Conservation (phyloP, 2,329 filamentous ascomycete genomes). For the Penicillium concentricum region DNA sequence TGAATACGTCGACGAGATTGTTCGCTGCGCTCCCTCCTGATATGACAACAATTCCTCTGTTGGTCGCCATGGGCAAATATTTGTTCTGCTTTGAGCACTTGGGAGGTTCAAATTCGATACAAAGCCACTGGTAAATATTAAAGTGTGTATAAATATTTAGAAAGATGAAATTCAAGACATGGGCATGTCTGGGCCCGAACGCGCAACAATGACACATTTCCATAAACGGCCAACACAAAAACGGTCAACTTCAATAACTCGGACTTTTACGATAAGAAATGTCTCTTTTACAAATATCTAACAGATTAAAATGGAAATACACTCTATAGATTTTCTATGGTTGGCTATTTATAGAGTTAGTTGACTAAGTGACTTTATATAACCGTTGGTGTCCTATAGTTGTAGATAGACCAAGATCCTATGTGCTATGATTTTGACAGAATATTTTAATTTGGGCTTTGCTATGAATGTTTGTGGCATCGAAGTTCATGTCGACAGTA, state of each 20-base stretch:
- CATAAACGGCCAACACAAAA: neutral
- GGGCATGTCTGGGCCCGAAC: conserved; percentile 1
- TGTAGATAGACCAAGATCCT: neutral
- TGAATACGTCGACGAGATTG: conserved; percentile 88
- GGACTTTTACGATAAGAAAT: neutral
- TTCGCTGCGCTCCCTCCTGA: conserved; percentile 94
- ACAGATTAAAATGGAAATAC: neutral
- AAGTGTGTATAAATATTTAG: neutral
- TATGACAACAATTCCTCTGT: conserved; percentile 73
- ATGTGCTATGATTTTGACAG: neutral
- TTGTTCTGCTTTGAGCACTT: neutral
- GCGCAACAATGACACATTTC: conserved; percentile 8
- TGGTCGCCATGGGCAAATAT: conserved; percentile 15
- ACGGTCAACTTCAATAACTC: neutral
- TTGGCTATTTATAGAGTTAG: neutral
- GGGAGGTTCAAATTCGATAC: neutral
- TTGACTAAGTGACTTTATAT: neutral
- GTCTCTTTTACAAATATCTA: neutral
- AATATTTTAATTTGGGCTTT: neutral
- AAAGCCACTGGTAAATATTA: neutral
- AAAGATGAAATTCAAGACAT: neutral
- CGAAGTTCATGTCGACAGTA: neutral
- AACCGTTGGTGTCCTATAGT: neutral
- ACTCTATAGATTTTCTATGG: neutral
- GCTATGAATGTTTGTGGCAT: neutral